Evolutionary conservation across 2,329 filamentous ascomycete genomes (phyloP).

Genomic region (Microdochium trichocladiopsis): DNA sequence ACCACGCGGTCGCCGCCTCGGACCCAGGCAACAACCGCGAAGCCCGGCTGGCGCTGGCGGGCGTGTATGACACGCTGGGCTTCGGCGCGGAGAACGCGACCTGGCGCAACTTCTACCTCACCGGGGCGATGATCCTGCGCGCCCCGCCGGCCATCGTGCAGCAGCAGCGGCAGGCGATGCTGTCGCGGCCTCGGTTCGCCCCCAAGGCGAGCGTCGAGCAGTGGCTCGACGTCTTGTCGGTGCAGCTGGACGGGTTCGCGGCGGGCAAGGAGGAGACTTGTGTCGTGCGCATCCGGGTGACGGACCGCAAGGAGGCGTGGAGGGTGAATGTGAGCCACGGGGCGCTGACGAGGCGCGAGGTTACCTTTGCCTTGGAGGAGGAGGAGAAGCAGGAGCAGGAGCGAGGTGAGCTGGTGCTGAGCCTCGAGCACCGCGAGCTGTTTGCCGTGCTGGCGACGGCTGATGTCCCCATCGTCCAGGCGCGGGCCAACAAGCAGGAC

Average conservation of each 20-base stretch:
- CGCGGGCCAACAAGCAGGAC: too few species aligned
- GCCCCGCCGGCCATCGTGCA: not conserved
- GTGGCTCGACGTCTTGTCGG: conserved; percentile 5
- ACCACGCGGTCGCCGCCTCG: conserved; percentile 24
- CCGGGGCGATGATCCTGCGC: conserved; percentile 18
- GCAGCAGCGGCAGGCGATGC: conserved; percentile 1
- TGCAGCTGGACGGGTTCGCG: conserved; percentile 4
- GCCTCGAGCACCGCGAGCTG: too few species aligned
- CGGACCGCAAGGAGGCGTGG: conserved; percentile 11
- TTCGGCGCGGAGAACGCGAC: conserved; percentile 29
- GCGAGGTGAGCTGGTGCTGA: too few species aligned
- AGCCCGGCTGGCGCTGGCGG: conserved; percentile 16
- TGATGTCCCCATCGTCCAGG: too few species aligned
- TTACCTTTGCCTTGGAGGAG: too few species aligned
- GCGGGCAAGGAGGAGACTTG: not conserved
- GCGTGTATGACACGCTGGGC: conserved; percentile 24
- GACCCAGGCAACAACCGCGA: conserved; percentile 10
- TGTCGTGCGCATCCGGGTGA: conserved; percentile 4
- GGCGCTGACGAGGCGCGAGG: not conserved
- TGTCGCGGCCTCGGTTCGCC: conserved; percentile 1
- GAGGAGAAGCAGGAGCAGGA: too few species aligned
- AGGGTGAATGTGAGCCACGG: conserved; percentile 14
- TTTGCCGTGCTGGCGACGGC: too few species aligned
- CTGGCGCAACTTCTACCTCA: conserved; percentile 31
- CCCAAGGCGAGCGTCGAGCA: conserved; percentile 2